Conservation (phyloP, 306 rosid species). For the Luffa acutangula region DNA sequence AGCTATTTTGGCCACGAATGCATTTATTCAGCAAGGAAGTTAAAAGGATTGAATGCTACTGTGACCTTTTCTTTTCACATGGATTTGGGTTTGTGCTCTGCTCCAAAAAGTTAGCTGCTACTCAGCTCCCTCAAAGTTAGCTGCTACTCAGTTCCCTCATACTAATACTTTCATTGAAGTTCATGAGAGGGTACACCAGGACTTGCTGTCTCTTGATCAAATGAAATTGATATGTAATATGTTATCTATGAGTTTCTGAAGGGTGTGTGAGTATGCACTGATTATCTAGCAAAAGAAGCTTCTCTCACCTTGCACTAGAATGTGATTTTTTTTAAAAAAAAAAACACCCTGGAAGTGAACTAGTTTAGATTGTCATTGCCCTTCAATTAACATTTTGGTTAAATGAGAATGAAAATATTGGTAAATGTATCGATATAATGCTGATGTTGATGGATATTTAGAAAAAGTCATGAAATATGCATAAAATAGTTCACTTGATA, state of each 20-base stretch:
- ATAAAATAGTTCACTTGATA: not conserved
- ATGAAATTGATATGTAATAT: not conserved
- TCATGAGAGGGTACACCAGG: not conserved
- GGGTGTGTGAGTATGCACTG: not conserved
- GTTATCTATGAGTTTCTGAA: not conserved
- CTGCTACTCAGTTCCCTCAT: too few relatives aligned
- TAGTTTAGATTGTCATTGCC: not conserved
- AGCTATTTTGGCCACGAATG: not conserved
- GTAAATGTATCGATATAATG: not conserved
- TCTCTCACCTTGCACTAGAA: not conserved
- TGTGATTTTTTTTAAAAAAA: not conserved
- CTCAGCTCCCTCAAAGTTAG: too few relatives aligned
- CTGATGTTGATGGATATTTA: not conserved
- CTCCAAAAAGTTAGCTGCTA: not conserved
- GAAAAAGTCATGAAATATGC: not conserved
- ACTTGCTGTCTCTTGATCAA: not conserved
- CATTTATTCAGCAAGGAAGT: not conserved
- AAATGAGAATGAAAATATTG: not conserved
- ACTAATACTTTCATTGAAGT: not conserved
- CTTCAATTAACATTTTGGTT: not conserved
- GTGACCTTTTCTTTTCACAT: not conserved
- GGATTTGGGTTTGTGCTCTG: not conserved
- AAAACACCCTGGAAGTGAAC: not conserved
- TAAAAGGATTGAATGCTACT: not conserved
- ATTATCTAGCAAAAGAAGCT: not conserved